Base-by-base conservation (phyloP, 2,329 filamentous ascomycete genomes). In the Diaporthe velutina region DNA sequence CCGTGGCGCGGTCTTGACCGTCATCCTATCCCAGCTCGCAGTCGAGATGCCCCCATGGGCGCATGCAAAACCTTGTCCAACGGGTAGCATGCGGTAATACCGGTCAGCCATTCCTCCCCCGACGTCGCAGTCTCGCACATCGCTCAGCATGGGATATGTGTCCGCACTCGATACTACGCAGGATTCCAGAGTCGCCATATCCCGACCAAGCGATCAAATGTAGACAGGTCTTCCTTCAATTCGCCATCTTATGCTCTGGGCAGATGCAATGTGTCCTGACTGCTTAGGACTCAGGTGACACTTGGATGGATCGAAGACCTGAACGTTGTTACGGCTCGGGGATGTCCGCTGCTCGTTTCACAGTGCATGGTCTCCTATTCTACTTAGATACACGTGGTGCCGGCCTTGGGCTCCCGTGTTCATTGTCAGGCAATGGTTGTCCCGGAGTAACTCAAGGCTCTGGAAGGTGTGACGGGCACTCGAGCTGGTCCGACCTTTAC, bases 111-210 rank as follows among this genome's bases (percentile, higher is more conserved):
- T 30, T 66, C 19, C 42, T 66, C 28, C 61, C 42, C 45, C 19
- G 61, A 67, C 61, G 61, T 67, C 42, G 45, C 42, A 67, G 61
- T 17, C 61, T 33, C 61, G 42, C 61, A 66, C 28, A 50, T 66
- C 28, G 25, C 61, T 30, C 40, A n/a, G 42, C 40, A 50, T 12
- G 8, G 40, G n/a, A 45, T 15, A 22, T 28, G 38, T 13, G 28
- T 30, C 40, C 60, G 28, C 35, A 42, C 28, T 48, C 28, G 8
- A 25, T 55, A n/a, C 42, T 33, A 30, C 42, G 10, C 40, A 45
- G 10, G 17, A 19, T 22, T 10, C 28, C 9, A 33, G 13, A 35
- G 22, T 3, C 35, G n/a, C 57, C 35, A 35, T 28, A 9, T 22
- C n/a, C 35, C 35, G 35, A 15, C 22, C 17, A 15, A 17, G 19